Evolutionary conservation across 345 rosid species (phyloP).

Genomic region (Noccaea bulbosa): DNA sequence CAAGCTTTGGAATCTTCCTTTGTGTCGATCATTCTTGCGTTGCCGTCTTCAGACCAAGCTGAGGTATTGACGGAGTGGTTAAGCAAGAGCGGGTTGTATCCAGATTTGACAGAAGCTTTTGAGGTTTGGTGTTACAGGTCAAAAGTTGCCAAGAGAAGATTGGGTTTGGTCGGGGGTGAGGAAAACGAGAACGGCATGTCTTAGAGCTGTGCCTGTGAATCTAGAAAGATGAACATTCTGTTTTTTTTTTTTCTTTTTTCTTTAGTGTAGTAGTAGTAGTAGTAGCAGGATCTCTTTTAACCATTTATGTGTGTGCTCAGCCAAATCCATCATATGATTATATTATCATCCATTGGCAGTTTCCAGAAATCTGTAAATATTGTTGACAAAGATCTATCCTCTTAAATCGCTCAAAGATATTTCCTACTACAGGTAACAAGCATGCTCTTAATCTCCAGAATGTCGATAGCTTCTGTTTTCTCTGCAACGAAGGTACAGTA

Average conservation of each 20-base stretch:
- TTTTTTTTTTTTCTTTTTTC: neutral
- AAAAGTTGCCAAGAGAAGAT: slow-evolving; percentile 75
- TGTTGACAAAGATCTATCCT: neutral
- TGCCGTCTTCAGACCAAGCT: slow-evolving; percentile 84
- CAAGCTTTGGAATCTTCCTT: slow-evolving; percentile 77
- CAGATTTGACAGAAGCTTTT: slow-evolving; percentile 88
- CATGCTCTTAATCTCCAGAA: neutral
- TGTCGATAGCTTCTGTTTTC: neutral
- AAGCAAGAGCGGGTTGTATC: slow-evolving; percentile 62
- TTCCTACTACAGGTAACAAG: neutral
- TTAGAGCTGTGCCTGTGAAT: slow-evolving; percentile 27
- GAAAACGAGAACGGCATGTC: slow-evolving; percentile 41
- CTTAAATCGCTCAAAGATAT: neutral
- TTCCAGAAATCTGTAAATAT: slow-evolving; percentile 29
- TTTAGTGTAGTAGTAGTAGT: no score
- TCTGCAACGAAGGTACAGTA: neutral
- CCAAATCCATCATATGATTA: neutral
- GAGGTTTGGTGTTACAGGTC: slow-evolving; percentile 91
- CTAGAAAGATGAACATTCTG: slow-evolving; percentile 18
- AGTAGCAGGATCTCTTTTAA: slow-evolving; percentile 14
- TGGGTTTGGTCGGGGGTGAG: slow-evolving; percentile 47
- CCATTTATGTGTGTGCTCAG: slow-evolving; percentile 9
- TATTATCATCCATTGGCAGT: slow-evolving; percentile 10
- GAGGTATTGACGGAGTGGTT: slow-evolving; percentile 87
- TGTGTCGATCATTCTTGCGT: slow-evolving; percentile 67